These are phyloP conservation scores for Choricystis sp. DNA, from an alignment of 139 green algal genomes.

Conservation along the genomic window DNA sequence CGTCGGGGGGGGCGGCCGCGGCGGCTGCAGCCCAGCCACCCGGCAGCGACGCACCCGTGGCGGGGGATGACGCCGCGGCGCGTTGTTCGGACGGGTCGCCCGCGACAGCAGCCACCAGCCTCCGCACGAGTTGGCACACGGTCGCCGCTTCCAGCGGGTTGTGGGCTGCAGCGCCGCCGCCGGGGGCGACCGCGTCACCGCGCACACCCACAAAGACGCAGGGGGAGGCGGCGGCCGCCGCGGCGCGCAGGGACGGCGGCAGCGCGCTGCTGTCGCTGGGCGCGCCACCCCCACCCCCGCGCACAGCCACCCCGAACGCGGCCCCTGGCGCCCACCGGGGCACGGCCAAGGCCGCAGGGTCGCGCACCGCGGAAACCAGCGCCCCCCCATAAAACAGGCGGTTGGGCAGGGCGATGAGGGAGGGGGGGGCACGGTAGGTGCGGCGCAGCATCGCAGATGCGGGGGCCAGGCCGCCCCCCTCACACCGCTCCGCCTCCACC, in stretches of 20 bases:
- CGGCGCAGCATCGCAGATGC: slow-evolving; percentile 29
- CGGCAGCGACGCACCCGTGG: no score
- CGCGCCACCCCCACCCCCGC: slow-evolving; percentile 3
- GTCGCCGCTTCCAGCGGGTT: slow-evolving; percentile 42
- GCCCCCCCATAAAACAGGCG: slow-evolving; percentile 47
- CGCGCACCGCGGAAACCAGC: slow-evolving; percentile 25
- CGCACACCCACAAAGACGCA: slow-evolving; percentile 52
- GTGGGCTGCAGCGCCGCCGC: slow-evolving; percentile 39
- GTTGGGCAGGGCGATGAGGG: slow-evolving; percentile 52
- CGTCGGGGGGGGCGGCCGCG: neutral
- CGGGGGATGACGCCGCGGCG: neutral
- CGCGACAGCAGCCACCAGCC: slow-evolving; percentile 35
- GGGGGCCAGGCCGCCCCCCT: neutral
- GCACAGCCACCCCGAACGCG: slow-evolving; percentile 5
- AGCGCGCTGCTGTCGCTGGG: neutral
- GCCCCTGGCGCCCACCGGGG: no score
- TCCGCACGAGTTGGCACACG: no score
- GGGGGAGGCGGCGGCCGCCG: neutral
- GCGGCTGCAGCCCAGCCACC: no score
- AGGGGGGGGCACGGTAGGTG: slow-evolving; percentile 65
- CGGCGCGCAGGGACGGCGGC: neutral
- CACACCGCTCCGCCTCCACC: neutral
- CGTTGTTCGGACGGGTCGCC: neutral
- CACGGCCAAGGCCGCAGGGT: no score
- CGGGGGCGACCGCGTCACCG: slow-evolving; percentile 38